These are phyloP conservation scores for Claviceps fusiformis DNA, from an alignment of 2,329 filamentous ascomycete genomes.

Conservation along the genomic window DNA sequence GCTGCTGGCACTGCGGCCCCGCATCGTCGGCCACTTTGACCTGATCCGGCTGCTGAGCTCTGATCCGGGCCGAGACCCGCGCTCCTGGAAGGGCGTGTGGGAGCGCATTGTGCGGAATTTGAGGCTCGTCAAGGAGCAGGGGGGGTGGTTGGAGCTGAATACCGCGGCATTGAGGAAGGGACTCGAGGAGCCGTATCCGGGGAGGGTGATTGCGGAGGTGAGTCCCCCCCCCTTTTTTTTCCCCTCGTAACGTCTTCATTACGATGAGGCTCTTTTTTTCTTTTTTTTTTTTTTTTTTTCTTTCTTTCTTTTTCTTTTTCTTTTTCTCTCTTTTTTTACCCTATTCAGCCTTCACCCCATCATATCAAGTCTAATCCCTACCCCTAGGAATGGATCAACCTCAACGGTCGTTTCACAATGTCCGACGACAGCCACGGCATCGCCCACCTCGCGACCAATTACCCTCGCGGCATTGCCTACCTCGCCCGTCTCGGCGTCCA, in stretches of 20 bases:
- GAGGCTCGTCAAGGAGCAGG: constrained; percentile 53
- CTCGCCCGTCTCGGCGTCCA: constrained; percentile 51
- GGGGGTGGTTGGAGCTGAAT: constrained; percentile 81
- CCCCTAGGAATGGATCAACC: constrained; percentile 52
- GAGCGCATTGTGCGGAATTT: constrained; percentile 61
- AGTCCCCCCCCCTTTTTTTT: background rate
- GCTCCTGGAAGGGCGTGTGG: constrained; percentile 55
- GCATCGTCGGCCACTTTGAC: constrained; percentile 87
- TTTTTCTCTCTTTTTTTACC: too few species aligned
- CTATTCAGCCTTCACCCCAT: too few species aligned
- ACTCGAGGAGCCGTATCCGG: constrained; percentile 79
- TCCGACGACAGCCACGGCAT: constrained; percentile 92
- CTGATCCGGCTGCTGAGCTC: constrained; percentile 70
- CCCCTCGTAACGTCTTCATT: too few species aligned
- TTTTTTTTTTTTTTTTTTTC: background rate
- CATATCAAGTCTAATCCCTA: too few species aligned
- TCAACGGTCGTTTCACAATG: constrained; percentile 73
- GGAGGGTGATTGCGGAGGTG: constrained; percentile 62
- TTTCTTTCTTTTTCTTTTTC: too few species aligned
- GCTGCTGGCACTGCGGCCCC: constrained; percentile 57
- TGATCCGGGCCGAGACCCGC: constrained; percentile 49
- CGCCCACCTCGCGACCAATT: constrained; percentile 79
- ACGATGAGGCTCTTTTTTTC: constrained; percentile 12
- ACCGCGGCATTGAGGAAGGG: constrained; percentile 80
- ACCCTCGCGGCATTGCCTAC: constrained; percentile 55